A percentile compares a stretch with the other conserved stretches of the same genome.
Evolutionary conservation across 2,329 filamentous ascomycete genomes (phyloP).

Genomic region (Penicillium polonicum): DNA sequence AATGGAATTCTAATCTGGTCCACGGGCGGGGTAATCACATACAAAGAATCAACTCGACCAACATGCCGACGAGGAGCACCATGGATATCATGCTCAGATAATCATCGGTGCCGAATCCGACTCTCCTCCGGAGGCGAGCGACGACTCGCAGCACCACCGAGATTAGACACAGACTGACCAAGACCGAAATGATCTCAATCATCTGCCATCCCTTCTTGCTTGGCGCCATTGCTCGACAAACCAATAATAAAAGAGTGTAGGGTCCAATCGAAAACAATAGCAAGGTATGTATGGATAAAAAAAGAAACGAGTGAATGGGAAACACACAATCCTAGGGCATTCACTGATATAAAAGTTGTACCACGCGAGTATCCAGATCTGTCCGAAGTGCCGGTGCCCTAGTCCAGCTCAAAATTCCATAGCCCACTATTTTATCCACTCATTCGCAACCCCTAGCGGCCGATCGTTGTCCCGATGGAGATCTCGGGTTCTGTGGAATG

Average conservation of each 20-base stretch:
- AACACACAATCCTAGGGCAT: neutral
- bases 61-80: conserved; percentile 30
- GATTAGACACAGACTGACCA: conserved; percentile 29
- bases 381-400: neutral
- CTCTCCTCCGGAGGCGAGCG: conserved; percentile 30
- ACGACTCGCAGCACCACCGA: conserved; percentile 27
- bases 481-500: neutral
- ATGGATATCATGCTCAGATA: conserved; percentile 31
- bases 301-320: conserved; percentile 9
- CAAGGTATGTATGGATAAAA: conserved; percentile 1
- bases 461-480: conserved; percentile 3
- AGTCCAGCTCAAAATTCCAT: neutral
- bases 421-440: conserved; percentile 4
- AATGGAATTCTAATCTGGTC: neutral
- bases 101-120: conserved; percentile 33
- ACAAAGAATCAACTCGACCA: conserved; percentile 34
- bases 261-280: neutral
- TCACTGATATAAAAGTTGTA: conserved; percentile 2
- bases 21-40: conserved; percentile 8
- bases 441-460: conserved; percentile 1
- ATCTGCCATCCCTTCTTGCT: conserved; percentile 29
- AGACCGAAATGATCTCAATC: conserved; percentile 32
- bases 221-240: conserved; percentile 22
- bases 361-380: neutral
- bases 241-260: conserved; percentile 2